These are phyloP conservation scores for Rhizoclosmatium hyalinum DNA, from an alignment of 371 early-diverging fungal species.

Conservation along the genomic window DNA sequence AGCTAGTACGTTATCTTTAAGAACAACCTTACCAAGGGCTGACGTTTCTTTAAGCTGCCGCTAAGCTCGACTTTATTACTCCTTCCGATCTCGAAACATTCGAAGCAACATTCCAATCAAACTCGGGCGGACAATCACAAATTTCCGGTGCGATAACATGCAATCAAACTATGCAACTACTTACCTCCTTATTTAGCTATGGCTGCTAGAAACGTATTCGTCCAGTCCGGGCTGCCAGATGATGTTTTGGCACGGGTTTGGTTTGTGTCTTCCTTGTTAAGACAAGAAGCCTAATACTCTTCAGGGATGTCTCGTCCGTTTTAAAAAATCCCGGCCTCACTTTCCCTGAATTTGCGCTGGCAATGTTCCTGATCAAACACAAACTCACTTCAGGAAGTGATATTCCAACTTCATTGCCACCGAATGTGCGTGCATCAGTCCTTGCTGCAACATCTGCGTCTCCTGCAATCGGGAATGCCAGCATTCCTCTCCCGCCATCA, in stretches of 20 bases:
- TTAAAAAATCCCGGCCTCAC: slow-evolving; percentile 47
- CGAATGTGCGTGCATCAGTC: slow-evolving; percentile 47
- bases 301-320: slow-evolving; percentile 46
- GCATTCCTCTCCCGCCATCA: not conserved
- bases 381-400: slow-evolving; percentile 45
- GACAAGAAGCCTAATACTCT: not conserved
- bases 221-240: slow-evolving; percentile 47
- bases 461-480: not conserved
- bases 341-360: slow-evolving; percentile 64
- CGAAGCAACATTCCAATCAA: slow-evolving; percentile 26
- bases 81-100: slow-evolving; percentile 23
- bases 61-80: slow-evolving; percentile 32
- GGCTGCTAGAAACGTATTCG: slow-evolving; percentile 43
- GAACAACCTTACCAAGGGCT: not conserved
- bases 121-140: slow-evolving; percentile 25
- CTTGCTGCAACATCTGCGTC: slow-evolving; percentile 21
- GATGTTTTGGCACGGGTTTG: slow-evolving; percentile 51
- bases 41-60: not conserved
- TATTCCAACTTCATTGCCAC: slow-evolving; percentile 56
- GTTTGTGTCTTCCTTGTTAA: slow-evolving; percentile 35
- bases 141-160: slow-evolving; percentile 13
- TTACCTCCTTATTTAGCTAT: slow-evolving; percentile 28
- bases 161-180: not conserved
- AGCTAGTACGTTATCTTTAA: not conserved
- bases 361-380: slow-evolving; percentile 63